Conservation (phyloP, 2,329 filamentous ascomycete species). For the Xylariaceae sp. region DNA sequence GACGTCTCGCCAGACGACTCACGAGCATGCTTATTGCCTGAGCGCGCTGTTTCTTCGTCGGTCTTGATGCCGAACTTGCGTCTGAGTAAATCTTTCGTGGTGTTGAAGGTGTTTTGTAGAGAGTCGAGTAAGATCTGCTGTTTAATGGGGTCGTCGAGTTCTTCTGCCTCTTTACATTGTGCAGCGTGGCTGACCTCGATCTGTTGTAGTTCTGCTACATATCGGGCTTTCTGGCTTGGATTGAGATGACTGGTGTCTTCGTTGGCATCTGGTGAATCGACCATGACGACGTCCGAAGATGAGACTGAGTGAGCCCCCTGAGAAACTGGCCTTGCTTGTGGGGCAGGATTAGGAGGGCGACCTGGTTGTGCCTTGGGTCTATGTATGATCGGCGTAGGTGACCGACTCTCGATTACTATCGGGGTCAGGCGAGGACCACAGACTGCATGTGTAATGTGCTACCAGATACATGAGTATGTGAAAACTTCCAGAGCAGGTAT, state of each 20-base stretch:
- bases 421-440: constrained; percentile 40
- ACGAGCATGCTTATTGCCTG: constrained; percentile 32
- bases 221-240: constrained; percentile 24
- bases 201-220: constrained; percentile 36
- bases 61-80: constrained; percentile 55
- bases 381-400: neutral
- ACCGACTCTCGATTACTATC: constrained; percentile 21
- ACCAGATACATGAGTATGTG: constrained; percentile 14
- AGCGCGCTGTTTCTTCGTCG: constrained; percentile 39
- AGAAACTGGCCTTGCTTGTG: constrained; percentile 5
- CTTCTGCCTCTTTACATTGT: constrained; percentile 40
- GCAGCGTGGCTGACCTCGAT: constrained; percentile 38
- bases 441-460: constrained; percentile 40
- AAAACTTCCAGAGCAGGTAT: neutral
- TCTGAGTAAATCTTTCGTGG: constrained; percentile 51
- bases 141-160: constrained; percentile 33
- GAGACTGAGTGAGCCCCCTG: neutral
- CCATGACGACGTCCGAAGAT: constrained; percentile 12
- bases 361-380: constrained; percentile 12
- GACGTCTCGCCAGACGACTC: constrained; percentile 18
- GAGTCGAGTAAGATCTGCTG: constrained; percentile 35
- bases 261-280: neutral
- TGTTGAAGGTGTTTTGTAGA: constrained; percentile 49
- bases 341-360: constrained; percentile 7
- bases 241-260: constrained; percentile 41